These are phyloP conservation scores for Neophaeococcomyces mojaviensis DNA, from an alignment of 2,329 filamentous ascomycete genomes.

Conservation along the genomic window DNA sequence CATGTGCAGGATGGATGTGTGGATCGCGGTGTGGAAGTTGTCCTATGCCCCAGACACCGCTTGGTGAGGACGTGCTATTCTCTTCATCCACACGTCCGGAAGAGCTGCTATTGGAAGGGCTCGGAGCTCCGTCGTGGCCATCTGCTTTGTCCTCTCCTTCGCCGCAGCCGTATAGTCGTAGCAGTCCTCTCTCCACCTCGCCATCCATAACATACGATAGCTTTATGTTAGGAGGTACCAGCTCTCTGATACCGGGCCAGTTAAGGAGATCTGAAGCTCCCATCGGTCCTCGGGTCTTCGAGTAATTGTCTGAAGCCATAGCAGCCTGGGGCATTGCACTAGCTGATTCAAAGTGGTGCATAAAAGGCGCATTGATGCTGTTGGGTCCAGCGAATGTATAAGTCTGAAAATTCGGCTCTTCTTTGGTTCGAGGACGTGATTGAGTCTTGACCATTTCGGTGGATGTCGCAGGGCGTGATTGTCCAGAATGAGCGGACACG, in stretches of 20 bases:
- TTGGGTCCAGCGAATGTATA: background rate
- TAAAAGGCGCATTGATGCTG: conserved; percentile 1
- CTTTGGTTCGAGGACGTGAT: conserved; percentile 1
- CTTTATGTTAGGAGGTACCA: conserved; percentile 48
- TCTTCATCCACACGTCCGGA: conserved; percentile 23
- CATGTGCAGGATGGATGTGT: conserved; percentile 18
- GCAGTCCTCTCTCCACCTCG: conserved; percentile 65
- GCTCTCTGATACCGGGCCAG: conserved; percentile 59
- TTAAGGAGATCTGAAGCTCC: conserved; percentile 74
- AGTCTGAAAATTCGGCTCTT: background rate
- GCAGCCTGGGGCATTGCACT: background rate
- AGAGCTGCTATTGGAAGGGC: conserved; percentile 33
- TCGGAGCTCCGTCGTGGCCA: conserved; percentile 33
- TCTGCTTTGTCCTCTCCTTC: conserved; percentile 60
- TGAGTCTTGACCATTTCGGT: background rate
- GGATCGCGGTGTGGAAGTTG: conserved; percentile 27
- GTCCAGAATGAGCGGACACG: background rate
- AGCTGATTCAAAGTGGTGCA: background rate
- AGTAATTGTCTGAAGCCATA: conserved; percentile 46
- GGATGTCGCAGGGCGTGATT: background rate
- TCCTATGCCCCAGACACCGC: conserved; percentile 46
- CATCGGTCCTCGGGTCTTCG: conserved; percentile 64
- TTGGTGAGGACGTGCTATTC: conserved; percentile 34
- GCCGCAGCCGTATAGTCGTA: conserved; percentile 70
- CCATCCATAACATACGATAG: conserved; percentile 61